phyloP scores from a whole-genome alignment of 2,329 filamentous ascomycete genomes.

The Cordyceps javanica region DNA sequence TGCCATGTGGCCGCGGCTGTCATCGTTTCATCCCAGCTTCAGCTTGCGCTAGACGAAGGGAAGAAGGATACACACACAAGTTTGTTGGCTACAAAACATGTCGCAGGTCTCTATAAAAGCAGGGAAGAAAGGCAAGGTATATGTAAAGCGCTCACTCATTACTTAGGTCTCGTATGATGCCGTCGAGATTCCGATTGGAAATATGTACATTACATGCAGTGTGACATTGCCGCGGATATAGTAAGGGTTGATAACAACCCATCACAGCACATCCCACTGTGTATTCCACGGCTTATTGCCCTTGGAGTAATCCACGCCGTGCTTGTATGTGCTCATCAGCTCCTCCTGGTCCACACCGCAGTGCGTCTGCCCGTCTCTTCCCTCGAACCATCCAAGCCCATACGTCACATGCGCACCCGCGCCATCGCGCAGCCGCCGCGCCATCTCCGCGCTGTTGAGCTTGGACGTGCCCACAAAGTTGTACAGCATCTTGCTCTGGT shows the following conservation, averaged over 20 bases:
- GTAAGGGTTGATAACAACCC: neutral
- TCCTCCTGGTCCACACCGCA: slow-evolving; percentile 75
- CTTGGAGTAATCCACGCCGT: slow-evolving; percentile 47
- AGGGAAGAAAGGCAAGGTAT: neutral
- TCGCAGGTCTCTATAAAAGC: neutral
- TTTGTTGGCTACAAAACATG: neutral
- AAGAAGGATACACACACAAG: too few relatives aligned
- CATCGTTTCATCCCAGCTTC: slow-evolving; percentile 6
- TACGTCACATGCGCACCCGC: slow-evolving; percentile 50
- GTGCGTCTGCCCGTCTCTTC: slow-evolving; percentile 66
- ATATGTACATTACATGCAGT: neutral
- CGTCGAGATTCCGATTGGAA: neutral
- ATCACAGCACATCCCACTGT: slow-evolving; percentile 32
- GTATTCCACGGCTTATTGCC: slow-evolving; percentile 48
- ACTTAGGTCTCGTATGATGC: neutral
- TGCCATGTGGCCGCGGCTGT: neutral
- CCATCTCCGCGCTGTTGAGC: slow-evolving; percentile 56
- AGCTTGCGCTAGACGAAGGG: neutral
- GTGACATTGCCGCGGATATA: too few relatives aligned
- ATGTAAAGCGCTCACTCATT: neutral
- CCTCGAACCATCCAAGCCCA: slow-evolving; percentile 70
- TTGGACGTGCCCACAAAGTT: slow-evolving; percentile 67
- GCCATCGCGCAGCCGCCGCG: slow-evolving; percentile 40
- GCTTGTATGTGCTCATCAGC: slow-evolving; percentile 57
- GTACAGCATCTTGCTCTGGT: slow-evolving; percentile 74